Evolutionary conservation across 768 basidiomycete species (phyloP).

Genomic region (Paxillus involutus): DNA sequence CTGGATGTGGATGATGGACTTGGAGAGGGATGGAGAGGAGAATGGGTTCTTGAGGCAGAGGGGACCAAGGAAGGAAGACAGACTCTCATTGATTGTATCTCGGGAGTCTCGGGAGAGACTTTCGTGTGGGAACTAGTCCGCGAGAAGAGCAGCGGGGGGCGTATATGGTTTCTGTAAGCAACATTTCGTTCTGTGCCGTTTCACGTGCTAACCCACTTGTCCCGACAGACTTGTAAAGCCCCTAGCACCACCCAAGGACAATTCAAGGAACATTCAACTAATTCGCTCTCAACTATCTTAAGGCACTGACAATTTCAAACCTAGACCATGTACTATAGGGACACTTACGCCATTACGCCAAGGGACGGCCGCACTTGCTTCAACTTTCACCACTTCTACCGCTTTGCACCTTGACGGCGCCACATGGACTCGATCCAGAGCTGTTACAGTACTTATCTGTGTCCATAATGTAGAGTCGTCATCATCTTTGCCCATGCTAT

Average conservation of each 20-base stretch:
- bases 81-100: slow-evolving; percentile 54
- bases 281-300: slow-evolving; percentile 23
- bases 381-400: not conserved
- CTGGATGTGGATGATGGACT: slow-evolving; percentile 39
- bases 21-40: slow-evolving; percentile 71
- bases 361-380: slow-evolving; percentile 14
- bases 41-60: slow-evolving; percentile 80
- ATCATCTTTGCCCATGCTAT: not conserved
- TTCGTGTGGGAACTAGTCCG: slow-evolving; percentile 56
- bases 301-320: slow-evolving; percentile 9
- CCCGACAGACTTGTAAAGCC: slow-evolving; percentile 22
- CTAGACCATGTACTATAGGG: slow-evolving; percentile 17
- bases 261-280: slow-evolving; percentile 15
- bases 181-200: not conserved
- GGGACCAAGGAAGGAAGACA: slow-evolving; percentile 69
- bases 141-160: slow-evolving; percentile 59
- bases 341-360: slow-evolving; percentile 1
- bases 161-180: slow-evolving; percentile 66
- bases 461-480: not conserved
- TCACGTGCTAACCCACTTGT: not conserved
- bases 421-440: not conserved
- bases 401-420: not conserved
- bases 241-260: slow-evolving; percentile 19
- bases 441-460: not conserved
- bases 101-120: slow-evolving; percentile 32